A percentile compares a stretch with the other conserved stretches of the same genome.
Evolutionary conservation across 345 rosid species (phyloP).

Genomic region (Moricandia arvensis): DNA sequence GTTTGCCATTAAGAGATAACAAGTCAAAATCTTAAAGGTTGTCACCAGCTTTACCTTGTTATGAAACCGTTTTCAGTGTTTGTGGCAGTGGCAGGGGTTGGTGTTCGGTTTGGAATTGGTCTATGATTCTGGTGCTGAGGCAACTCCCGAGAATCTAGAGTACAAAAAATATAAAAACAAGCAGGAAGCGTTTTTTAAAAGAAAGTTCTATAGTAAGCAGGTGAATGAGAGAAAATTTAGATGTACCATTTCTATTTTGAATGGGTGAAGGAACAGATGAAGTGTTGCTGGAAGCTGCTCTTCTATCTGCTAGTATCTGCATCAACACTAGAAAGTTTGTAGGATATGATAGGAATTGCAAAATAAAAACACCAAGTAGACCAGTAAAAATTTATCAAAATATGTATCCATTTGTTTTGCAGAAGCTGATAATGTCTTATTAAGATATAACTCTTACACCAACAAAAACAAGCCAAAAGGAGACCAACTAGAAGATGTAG

Average conservation of each 20-base stretch:
- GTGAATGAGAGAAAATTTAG: background rate
- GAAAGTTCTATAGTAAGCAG: background rate
- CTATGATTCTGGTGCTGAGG: slow-evolving; percentile 43
- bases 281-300: slow-evolving; percentile 25
- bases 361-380: background rate
- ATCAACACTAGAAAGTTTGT: background rate
- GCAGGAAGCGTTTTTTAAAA: background rate
- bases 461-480: background rate
- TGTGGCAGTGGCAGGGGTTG: slow-evolving; percentile 4
- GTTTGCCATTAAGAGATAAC: background rate
- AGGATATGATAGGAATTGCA: background rate
- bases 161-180: background rate
- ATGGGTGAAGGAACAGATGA: slow-evolving; percentile 43
- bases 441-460: background rate
- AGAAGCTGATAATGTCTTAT: background rate
- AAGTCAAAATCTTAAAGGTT: background rate
- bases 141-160: slow-evolving; percentile 45
- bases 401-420: too few species aligned
- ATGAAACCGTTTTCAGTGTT: slow-evolving; percentile 44
- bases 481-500: too few species aligned
- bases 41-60: slow-evolving; percentile 45
- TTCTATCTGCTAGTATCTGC: slow-evolving; percentile 38
- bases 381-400: too few species aligned
- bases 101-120: slow-evolving; percentile 13
- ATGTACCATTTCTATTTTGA: slow-evolving; percentile 47